A percentile compares a stretch with the other conserved stretches of the same genome.
Conservation (phyloP, 202 grass and related monocot genomes). For the Dendrocalamus latiflorus region DNA sequence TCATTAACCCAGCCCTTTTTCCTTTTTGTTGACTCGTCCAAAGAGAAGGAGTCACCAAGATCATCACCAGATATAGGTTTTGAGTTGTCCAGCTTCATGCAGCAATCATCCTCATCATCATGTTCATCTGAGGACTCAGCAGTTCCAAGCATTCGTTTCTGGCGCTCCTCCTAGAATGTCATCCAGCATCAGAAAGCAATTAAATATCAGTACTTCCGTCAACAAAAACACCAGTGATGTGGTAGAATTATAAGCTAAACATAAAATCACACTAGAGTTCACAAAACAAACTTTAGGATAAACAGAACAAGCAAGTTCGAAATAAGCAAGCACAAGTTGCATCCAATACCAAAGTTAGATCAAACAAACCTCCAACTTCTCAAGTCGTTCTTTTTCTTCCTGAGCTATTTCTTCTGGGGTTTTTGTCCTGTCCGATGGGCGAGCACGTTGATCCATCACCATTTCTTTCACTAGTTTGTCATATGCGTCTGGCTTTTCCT, state of each 20-base stretch:
- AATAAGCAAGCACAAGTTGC: slow-evolving; percentile 12
- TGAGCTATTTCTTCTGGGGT: slow-evolving; percentile 95
- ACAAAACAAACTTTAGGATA: neutral
- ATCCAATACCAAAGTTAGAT: slow-evolving; percentile 8
- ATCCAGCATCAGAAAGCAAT: slow-evolving; percentile 17
- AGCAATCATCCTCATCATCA: slow-evolving; percentile 19
- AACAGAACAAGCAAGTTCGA: neutral
- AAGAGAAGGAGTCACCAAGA: slow-evolving; percentile 80
- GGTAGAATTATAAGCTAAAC: slow-evolving; percentile 13
- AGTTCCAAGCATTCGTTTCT: slow-evolving; percentile 73
- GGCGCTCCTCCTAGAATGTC: slow-evolving; percentile 60
- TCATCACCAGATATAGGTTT: slow-evolving; percentile 85
- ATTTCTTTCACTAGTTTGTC: slow-evolving; percentile 95
- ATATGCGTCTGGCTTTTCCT: slow-evolving; percentile 67
- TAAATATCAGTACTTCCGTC: slow-evolving; percentile 6
- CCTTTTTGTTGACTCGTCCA: slow-evolving; percentile 30
- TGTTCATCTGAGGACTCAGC: slow-evolving; percentile 63
- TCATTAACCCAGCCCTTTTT: slow-evolving; percentile 63
- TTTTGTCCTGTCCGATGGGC: slow-evolving; percentile 77
- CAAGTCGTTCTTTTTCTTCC: too few relatives aligned
- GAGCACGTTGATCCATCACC: slow-evolving; percentile 76
- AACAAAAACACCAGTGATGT: neutral
- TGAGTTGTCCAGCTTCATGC: slow-evolving; percentile 37
- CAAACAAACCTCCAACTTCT: slow-evolving; percentile 70
- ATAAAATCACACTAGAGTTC: neutral